Percentiles rank a stretch among this genome's conserved stretches.
phyloP scores from a whole-genome alignment of 108 stramenopile genomes.

The Cyclotella sp. region DNA sequence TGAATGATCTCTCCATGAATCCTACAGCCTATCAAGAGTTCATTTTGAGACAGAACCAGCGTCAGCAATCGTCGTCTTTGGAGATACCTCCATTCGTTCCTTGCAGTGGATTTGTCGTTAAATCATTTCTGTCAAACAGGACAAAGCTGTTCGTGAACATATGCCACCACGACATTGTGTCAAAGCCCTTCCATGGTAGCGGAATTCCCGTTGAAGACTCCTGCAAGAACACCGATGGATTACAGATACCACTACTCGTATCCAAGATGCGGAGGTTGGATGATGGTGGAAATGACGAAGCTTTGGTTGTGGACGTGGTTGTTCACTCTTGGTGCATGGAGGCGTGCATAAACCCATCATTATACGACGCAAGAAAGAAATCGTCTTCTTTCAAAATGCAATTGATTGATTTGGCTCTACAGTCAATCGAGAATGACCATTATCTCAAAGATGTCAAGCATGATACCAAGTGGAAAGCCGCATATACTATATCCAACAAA shows the following conservation, averaged over 20 bases:
- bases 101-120: slow-evolving; percentile 4
- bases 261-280: slow-evolving; percentile 7
- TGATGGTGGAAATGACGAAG: slow-evolving; percentile 3
- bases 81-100: slow-evolving; percentile 11
- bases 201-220: not conserved
- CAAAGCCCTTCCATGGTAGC: not conserved
- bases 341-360: not conserved
- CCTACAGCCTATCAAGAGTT: not conserved
- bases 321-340: slow-evolving; percentile 14
- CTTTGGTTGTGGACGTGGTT: slow-evolving; percentile 6
- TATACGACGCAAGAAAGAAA: no score
- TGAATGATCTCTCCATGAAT: not conserved
- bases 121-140: slow-evolving; percentile 1
- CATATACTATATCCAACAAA: not conserved
- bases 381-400: slow-evolving; percentile 22
- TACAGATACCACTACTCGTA: slow-evolving; percentile 21
- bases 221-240: not conserved
- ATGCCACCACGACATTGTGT: slow-evolving; percentile 6
- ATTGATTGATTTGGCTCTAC: not conserved
- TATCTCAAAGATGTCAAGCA: not conserved
- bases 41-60: not conserved
- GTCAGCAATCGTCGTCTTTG: not conserved
- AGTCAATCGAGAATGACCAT: slow-evolving; percentile 10
- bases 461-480: not conserved
- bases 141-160: slow-evolving; percentile 18